These are phyloP conservation scores for Anthostomella pinea DNA, from an alignment of 2,329 filamentous ascomycete species.

Conservation along the genomic window DNA sequence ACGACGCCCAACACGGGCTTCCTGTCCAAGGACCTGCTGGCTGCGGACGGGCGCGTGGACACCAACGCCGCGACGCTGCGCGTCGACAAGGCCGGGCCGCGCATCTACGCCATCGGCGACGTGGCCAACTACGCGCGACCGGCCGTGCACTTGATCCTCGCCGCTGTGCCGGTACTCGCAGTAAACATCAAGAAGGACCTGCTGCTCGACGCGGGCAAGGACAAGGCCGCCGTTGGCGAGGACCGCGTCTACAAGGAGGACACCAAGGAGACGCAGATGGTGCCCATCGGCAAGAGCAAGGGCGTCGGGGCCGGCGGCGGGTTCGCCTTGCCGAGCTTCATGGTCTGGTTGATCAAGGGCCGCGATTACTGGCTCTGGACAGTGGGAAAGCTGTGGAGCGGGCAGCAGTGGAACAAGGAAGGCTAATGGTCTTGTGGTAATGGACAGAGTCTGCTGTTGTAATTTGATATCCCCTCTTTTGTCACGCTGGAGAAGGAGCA, in stretches of 20 bases:
- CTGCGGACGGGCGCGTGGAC: slow-evolving; percentile 36
- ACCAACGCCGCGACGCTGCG: slow-evolving; percentile 38
- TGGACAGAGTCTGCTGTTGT: no score
- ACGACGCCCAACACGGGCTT: slow-evolving; percentile 41
- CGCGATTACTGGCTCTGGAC: slow-evolving; percentile 52
- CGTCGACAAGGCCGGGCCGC: slow-evolving; percentile 29
- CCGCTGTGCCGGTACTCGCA: slow-evolving; percentile 41
- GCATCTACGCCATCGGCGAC: slow-evolving; percentile 48
- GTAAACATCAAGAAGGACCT: slow-evolving; percentile 50
- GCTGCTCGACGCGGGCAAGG: slow-evolving; percentile 30
- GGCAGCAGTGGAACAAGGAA: slow-evolving; percentile 49
- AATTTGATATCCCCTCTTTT: no score
- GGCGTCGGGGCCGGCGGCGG: slow-evolving; percentile 45
- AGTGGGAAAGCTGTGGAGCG: slow-evolving; percentile 46
- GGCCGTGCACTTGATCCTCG: slow-evolving; percentile 41
- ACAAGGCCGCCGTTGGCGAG: slow-evolving; percentile 18
- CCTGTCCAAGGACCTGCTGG: slow-evolving; percentile 30
- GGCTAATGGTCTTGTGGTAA: slow-evolving; percentile 16
- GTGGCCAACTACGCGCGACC: slow-evolving; percentile 38
- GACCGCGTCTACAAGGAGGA: slow-evolving; percentile 42
- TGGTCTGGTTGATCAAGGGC: slow-evolving; percentile 49
- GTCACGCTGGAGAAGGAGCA: no score
- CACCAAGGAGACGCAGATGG: slow-evolving; percentile 42
- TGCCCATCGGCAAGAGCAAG: slow-evolving; percentile 44
- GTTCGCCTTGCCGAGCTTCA: slow-evolving; percentile 39